Conservation (phyloP, 2,329 filamentous ascomycete genomes). For the Samsoniella hepiali region DNA sequence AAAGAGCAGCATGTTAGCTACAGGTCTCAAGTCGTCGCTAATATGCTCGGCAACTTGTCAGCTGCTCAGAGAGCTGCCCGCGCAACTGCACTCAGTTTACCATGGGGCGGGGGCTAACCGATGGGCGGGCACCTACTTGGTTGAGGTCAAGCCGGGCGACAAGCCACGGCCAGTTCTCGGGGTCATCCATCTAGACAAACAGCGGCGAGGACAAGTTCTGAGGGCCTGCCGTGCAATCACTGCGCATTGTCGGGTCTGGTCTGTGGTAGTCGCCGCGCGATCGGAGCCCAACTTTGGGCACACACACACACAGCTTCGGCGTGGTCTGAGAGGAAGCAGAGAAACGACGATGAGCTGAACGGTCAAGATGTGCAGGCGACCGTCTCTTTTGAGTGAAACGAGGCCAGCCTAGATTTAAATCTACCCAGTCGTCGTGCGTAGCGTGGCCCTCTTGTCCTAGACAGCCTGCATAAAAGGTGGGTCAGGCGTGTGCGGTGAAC, state of each 20-base stretch:
- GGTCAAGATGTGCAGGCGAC: neutral
- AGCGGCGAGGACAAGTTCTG: neutral
- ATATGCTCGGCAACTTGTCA: neutral
- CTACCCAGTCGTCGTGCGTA: neutral
- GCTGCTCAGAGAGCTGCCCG: neutral
- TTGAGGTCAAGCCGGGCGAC: constrained; percentile 12
- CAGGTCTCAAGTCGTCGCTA: neutral
- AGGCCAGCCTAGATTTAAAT: constrained; percentile 5
- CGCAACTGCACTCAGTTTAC: neutral
- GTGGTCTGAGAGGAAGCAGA: neutral
- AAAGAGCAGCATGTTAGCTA: neutral
- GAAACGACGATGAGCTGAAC: neutral
- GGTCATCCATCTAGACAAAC: constrained; percentile 4
- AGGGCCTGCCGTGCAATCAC: neutral
- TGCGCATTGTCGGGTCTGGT: constrained; percentile 3
- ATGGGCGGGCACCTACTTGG: constrained; percentile 3
- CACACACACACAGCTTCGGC: neutral
- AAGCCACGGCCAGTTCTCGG: constrained; percentile 14
- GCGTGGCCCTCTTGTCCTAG: constrained; percentile 14
- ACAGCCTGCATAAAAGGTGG: constrained; percentile 4
- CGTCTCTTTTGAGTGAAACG: constrained; percentile 11
- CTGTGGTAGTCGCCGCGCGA: neutral
- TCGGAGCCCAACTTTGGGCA: neutral
- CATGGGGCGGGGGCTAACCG: neutral
- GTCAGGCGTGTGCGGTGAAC: neutral